phyloP scores from a whole-genome alignment of 106 monocot species.

The Dendrobium huoshanense region DNA sequence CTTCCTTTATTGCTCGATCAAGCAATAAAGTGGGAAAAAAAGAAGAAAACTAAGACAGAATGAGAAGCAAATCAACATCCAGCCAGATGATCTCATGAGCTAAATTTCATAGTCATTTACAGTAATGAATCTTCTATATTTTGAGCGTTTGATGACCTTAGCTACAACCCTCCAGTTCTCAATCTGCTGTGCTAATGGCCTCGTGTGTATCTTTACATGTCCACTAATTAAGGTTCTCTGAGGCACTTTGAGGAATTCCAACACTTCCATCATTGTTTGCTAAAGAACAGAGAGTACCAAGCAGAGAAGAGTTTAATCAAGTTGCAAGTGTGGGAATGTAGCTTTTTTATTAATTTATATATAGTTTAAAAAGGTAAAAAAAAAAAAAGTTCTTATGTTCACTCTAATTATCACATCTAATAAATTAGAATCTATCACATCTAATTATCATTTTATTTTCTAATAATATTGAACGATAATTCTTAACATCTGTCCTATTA shows the following conservation, averaged over 20 bases:
- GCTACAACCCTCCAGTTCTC: conserved; percentile 29
- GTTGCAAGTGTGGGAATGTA: too few relatives aligned
- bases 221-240: conserved; percentile 27
- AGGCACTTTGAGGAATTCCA: conserved; percentile 41
- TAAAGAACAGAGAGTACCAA: neutral
- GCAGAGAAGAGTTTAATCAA: too few relatives aligned
- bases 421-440: too few relatives aligned
- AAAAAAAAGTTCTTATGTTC: too few relatives aligned
- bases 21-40: neutral
- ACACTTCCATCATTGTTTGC: conserved; percentile 49
- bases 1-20: conserved; percentile 2
- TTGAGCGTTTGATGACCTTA: conserved; percentile 34
- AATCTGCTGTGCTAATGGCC: conserved; percentile 23
- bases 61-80: neutral
- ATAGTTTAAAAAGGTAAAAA: too few relatives aligned
- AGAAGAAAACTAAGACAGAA: neutral
- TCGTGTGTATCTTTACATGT: conserved; percentile 65
- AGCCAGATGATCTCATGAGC: neutral
- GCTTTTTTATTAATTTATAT: too few relatives aligned
- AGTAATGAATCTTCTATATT: conserved; percentile 11
- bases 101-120: neutral
- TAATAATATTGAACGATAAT: too few relatives aligned
- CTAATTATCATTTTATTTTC: too few relatives aligned
- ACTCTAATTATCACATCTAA: too few relatives aligned
- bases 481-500: too few relatives aligned